phyloP scores from a whole-genome alignment of 768 basidiomycete species.

The Termitomyces sp. region DNA sequence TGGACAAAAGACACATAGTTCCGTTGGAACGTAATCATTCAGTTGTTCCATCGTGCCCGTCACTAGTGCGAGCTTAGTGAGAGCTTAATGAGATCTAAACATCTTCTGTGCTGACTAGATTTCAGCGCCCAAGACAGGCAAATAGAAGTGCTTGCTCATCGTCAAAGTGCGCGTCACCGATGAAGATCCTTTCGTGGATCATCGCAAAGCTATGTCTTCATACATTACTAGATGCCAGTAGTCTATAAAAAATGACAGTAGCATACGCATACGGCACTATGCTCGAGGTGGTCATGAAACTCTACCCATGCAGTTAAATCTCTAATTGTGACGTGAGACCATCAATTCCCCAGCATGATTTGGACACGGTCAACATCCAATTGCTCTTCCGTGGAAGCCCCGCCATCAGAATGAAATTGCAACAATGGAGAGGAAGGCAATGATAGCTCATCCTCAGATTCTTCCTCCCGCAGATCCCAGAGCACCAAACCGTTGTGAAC shows the following conservation, averaged over 20 bases:
- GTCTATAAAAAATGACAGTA: no score
- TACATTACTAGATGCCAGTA: background rate
- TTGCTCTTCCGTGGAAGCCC: background rate
- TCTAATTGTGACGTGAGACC: background rate
- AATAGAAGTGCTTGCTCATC: no score
- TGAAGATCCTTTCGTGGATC: background rate
- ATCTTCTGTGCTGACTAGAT: no score
- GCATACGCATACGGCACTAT: background rate
- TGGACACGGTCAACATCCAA: background rate
- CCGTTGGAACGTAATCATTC: no score
- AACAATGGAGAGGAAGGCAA: background rate
- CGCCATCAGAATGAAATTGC: background rate
- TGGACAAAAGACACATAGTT: no score
- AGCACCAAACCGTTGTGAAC: slow-evolving; percentile 45
- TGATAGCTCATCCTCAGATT: slow-evolving; percentile 1
- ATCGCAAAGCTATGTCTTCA: background rate
- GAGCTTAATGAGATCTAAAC: no score
- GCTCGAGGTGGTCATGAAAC: background rate
- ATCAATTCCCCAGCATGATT: background rate
- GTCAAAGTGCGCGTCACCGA: background rate
- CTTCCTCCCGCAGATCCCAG: slow-evolving; percentile 27
- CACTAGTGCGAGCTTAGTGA: no score
- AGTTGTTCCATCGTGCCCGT: no score
- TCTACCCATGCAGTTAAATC: background rate
- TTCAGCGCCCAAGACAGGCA: no score